Evolutionary conservation across 495 filamentous ascomycete species (phyloP), one percentile per base, ranked within the genome.

Genomic region (Elasticomyces elasticus): DNA sequence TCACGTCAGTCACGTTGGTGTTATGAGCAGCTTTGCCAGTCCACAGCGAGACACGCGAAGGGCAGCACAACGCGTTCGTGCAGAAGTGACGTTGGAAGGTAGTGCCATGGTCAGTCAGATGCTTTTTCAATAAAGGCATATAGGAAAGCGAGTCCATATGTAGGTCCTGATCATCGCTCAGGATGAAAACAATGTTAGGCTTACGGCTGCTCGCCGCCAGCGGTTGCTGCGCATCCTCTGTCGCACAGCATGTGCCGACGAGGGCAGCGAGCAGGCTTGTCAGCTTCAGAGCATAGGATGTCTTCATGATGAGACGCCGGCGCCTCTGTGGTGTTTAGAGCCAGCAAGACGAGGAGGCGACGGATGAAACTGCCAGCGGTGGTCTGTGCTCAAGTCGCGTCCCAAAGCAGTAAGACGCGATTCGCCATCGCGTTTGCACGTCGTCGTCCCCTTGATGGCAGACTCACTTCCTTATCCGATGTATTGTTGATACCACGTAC

Each of bases 1-100:
- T 69, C 7, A 87, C 79, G 52, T 85, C 80, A 0, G 84, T 87
- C 6, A 87, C 82, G 55, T 87, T 87, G 17, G 83, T 86, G 61
- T 87, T 87, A 64, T 87, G 84, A 1, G 82, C 80, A 31, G 76
- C 72, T 58, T 78, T 77, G 15, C 84, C 84, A 0, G 82, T 85
- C 79, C 64, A 69, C 22, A 69, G 44, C 6, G 28, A 54, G 7
- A 66, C 66, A 3, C 66, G 64, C 7, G 66, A 69, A 11, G 66
- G 66, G 42, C 66, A 69, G 61, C 66, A 69, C 6, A 67, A 42
- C 0, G 66, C 62, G 31, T 58, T 55, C 11, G 65, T 67, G 46
- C 64, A 67, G 40, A 59, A 67, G 40, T 69, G 66, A 12, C 48
- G 40, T 15, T 52, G 49, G 51, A 57, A 69, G n/a, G 48, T 46